phyloP scores from a whole-genome alignment of 106 monocot genomes.

The Acanthochlamys bracteata region DNA sequence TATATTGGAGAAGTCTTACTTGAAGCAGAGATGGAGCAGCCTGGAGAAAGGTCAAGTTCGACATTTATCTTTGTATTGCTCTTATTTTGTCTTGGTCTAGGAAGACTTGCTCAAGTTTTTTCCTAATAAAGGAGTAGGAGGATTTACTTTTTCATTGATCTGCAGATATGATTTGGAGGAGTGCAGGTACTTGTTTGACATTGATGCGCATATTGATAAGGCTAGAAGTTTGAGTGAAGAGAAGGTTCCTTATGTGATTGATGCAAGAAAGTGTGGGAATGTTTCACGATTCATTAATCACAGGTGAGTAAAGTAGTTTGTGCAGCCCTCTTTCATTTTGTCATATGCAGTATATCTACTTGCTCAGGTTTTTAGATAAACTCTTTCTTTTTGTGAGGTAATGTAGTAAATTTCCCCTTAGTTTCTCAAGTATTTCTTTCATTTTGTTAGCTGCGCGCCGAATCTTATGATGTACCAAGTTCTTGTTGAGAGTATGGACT shows the following conservation, averaged over 20 bases:
- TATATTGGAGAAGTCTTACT: constrained; percentile 72
- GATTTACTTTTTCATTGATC: background rate
- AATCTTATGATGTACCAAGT: constrained; percentile 75
- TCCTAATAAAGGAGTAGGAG: no score
- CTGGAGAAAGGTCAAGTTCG: constrained; percentile 37
- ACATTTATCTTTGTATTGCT: background rate
- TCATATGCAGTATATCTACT: no score
- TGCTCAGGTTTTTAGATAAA: no score
- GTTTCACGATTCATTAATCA: constrained; percentile 93
- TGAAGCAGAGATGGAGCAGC: constrained; percentile 28
- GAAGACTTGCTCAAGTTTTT: no score
- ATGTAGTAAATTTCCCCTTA: no score
- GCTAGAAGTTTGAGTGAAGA: constrained; percentile 28
- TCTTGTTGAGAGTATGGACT: constrained; percentile 91
- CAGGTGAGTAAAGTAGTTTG: constrained; percentile 46
- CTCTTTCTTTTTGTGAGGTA: no score
- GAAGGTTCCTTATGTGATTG: constrained; percentile 49
- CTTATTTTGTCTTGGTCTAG: background rate
- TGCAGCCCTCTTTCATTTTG: no score
- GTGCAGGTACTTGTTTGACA: constrained; percentile 67
- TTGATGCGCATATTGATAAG: constrained; percentile 50
- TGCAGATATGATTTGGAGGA: constrained; percentile 37
- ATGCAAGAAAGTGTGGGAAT: constrained; percentile 78
- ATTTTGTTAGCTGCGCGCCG: constrained; percentile 71
- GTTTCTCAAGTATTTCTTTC: no score